phyloP scores from a whole-genome alignment of 768 basidiomycete genomes.

The Mycena olivaceomarginata region DNA sequence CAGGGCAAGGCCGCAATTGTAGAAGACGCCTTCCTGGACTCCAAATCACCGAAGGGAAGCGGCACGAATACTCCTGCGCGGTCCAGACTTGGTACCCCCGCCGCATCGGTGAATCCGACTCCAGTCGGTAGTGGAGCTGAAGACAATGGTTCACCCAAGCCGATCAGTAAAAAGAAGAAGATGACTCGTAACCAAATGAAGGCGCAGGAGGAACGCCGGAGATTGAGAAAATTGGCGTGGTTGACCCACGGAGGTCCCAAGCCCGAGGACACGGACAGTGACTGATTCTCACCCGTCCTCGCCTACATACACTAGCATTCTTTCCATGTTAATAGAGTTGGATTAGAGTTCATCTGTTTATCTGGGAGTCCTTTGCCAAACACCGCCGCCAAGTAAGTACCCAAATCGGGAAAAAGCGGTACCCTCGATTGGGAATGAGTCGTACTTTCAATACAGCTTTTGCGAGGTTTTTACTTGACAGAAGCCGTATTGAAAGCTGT shows the following conservation, averaged over 20 bases:
- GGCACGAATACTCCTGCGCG: constrained; percentile 82
- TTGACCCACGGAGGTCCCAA: constrained; percentile 87
- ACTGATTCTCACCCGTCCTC: constrained; percentile 46
- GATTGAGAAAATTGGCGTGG: constrained; percentile 89
- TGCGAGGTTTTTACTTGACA: neutral
- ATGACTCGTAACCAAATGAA: constrained; percentile 92
- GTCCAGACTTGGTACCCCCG: constrained; percentile 83
- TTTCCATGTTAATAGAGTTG: constrained; percentile 37
- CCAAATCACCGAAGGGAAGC: constrained; percentile 82
- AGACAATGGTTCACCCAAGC: constrained; percentile 65
- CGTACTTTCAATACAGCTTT: too few species aligned
- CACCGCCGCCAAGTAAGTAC: neutral
- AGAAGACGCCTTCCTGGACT: constrained; percentile 88
- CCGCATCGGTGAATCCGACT: constrained; percentile 82
- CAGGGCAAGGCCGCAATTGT: constrained; percentile 92
- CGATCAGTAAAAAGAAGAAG: constrained; percentile 86
- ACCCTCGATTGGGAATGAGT: too few species aligned
- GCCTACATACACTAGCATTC: constrained; percentile 8
- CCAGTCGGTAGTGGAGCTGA: constrained; percentile 89
- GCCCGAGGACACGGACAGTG: constrained; percentile 90
- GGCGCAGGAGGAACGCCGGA: constrained; percentile 90
- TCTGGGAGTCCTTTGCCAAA: neutral
- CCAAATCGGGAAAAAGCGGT: neutral
- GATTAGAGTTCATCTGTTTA: constrained; percentile 27
- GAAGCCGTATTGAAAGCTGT: neutral